Conservation (phyloP, 208 protist species). For the Novymonas esmeraldas region DNA sequence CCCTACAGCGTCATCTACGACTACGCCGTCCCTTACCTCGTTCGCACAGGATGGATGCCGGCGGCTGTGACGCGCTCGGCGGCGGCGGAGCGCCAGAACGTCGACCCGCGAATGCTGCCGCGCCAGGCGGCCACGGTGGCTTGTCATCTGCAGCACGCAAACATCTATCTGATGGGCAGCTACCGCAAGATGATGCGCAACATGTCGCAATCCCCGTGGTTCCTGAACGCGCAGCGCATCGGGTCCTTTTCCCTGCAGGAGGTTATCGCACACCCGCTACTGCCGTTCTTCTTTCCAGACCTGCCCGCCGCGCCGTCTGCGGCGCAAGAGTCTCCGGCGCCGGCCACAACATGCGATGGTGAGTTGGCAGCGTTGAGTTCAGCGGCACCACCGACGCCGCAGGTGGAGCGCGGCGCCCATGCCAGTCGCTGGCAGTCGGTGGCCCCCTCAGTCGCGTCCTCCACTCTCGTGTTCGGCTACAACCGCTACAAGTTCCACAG, state of each 20-base stretch:
- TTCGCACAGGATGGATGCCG: conserved; percentile 38
- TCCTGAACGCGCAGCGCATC: conserved; percentile 69
- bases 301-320: conserved; percentile 19
- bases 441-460: conserved; percentile 29
- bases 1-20: conserved; percentile 81
- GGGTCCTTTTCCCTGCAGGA: conserved; percentile 87
- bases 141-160: conserved; percentile 57
- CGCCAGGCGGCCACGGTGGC: conserved; percentile 48
- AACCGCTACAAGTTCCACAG: conserved; percentile 93
- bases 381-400: background rate
- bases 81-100: background rate
- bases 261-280: conserved; percentile 76
- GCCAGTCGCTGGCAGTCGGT: conserved; percentile 38
- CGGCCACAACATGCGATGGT: background rate
- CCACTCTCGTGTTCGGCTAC: conserved; percentile 63
- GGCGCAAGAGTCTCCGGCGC: conserved; percentile 21
- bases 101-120: conserved; percentile 12
- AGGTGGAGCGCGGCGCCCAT: conserved; percentile 28
- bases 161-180: conserved; percentile 85
- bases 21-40: conserved; percentile 71
- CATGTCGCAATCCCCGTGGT: conserved; percentile 91
- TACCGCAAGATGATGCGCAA: conserved; percentile 87
- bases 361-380: background rate
- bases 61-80: background rate
- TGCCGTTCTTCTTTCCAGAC: conserved; percentile 85